These are phyloP conservation scores for Cryptosporidium muris DNA, from an alignment of 169 alveolate species.

Conservation along the genomic window DNA sequence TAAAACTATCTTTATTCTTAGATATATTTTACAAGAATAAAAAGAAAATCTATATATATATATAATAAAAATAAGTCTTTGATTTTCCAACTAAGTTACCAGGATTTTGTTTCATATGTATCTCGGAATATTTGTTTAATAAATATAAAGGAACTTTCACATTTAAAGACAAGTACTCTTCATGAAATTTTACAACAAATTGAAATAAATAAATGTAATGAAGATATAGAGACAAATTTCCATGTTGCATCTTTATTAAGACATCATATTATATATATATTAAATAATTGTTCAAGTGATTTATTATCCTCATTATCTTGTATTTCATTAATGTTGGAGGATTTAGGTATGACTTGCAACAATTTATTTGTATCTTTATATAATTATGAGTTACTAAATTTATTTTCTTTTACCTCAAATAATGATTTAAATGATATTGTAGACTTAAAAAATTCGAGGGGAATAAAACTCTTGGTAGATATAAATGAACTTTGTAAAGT, in stretches of 20 bases:
- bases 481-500: slow-evolving; percentile 1
- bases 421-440: no score
- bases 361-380: no score
- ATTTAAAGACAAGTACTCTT: slow-evolving; percentile 1
- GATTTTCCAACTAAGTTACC: slow-evolving; percentile 1
- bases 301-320: not conserved
- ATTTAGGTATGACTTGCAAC: no score
- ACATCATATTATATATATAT: slow-evolving; percentile 35
- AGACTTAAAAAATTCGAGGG: no score
- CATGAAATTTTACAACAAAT: slow-evolving; percentile 17
- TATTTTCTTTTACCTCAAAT: no score
- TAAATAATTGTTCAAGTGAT: not conserved
- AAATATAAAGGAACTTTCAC: slow-evolving; percentile 38
- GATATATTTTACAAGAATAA: no score
- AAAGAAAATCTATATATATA: not conserved
- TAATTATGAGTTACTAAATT: no score
- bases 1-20: no score
- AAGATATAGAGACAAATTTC: not conserved
- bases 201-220: not conserved
- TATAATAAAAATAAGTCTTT: not conserved
- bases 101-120: slow-evolving; percentile 29
- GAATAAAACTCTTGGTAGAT: not conserved
- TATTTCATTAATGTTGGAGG: no score
- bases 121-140: slow-evolving; percentile 12
- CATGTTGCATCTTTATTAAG: slow-evolving; percentile 11